Evolutionary conservation across 2,329 filamentous ascomycete genomes (phyloP).

Genomic region (Diaporthe helianthi): DNA sequence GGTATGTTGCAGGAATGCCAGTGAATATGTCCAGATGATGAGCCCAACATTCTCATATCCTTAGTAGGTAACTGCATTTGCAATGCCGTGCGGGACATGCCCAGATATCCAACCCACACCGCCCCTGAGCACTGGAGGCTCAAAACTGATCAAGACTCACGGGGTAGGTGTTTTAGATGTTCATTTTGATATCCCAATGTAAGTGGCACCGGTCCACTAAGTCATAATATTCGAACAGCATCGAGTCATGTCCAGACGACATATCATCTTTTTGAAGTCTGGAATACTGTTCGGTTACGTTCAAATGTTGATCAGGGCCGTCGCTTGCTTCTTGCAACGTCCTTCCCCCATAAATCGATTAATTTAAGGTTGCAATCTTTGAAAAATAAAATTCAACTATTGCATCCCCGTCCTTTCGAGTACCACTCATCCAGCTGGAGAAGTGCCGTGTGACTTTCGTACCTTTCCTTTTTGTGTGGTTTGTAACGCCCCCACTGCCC

Average conservation of each 20-base stretch:
- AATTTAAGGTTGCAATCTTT: neutral
- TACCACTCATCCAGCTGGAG: neutral
- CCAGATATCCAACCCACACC: neutral
- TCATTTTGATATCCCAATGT: neutral
- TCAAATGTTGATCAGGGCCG: neutral
- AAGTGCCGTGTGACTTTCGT: neutral
- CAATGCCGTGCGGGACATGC: neutral
- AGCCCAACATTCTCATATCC: neutral
- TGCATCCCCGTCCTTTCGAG: neutral
- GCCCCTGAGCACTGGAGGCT: slow-evolving; percentile 14
- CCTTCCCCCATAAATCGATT: neutral
- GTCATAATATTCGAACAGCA: neutral
- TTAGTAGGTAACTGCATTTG: too few relatives aligned
- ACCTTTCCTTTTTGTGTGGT: neutral
- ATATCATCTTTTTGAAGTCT: neutral
- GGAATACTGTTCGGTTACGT: neutral
- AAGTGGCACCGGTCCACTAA: neutral
- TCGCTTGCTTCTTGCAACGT: neutral
- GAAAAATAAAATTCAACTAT: neutral
- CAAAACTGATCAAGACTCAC: neutral
- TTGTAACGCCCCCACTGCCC: neutral
- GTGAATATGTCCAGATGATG: neutral
- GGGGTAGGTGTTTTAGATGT: neutral
- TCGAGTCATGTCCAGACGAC: slow-evolving; percentile 8
- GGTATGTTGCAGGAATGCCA: too few relatives aligned